A percentile compares a stretch with the other conserved stretches of the same genome.
Evolutionary conservation across 805 yeast genomes (phyloP).

Genomic region (Alloascoidea hylecoeti): DNA sequence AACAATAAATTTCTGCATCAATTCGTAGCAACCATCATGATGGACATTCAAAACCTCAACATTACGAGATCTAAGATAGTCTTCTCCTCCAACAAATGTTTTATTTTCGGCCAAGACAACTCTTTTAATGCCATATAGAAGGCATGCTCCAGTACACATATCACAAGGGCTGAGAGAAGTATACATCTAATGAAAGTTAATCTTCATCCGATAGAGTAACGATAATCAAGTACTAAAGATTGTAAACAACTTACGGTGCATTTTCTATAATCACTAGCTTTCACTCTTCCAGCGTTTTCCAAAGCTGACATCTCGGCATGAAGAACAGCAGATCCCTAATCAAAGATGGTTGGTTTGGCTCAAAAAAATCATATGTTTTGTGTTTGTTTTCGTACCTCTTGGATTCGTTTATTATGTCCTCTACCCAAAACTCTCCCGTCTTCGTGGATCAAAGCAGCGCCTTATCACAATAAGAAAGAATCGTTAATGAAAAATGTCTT

Average conservation of each 20-base stretch:
- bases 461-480: slow-evolving; percentile 14
- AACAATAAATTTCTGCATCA: slow-evolving; percentile 68
- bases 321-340: slow-evolving; percentile 51
- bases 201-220: no score
- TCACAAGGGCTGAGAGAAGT: slow-evolving; percentile 88
- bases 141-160: slow-evolving; percentile 91
- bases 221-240: no score
- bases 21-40: slow-evolving; percentile 34
- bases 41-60: slow-evolving; percentile 26
- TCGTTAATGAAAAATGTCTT: neutral
- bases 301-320: slow-evolving; percentile 90
- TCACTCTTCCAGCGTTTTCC: slow-evolving; percentile 83
- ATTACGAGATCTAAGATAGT: slow-evolving; percentile 49
- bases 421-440: slow-evolving; percentile 75
- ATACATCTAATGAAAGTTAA: no score
- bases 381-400: slow-evolving; percentile 27
- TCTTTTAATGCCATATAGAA: slow-evolving; percentile 78
- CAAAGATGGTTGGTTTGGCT: neutral
- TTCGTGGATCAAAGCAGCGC: slow-evolving; percentile 58
- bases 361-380: neutral
- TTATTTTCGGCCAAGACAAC: slow-evolving; percentile 83
- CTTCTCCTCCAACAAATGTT: slow-evolving; percentile 77
- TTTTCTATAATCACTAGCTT: slow-evolving; percentile 55
- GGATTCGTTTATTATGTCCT: slow-evolving; percentile 87
- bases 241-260: slow-evolving; percentile 1